A percentile compares a stretch with the other conserved stretches of the same genome.
Conservation (phyloP, 2,329 filamentous ascomycete genomes). For the Fusarium sp. region DNA sequence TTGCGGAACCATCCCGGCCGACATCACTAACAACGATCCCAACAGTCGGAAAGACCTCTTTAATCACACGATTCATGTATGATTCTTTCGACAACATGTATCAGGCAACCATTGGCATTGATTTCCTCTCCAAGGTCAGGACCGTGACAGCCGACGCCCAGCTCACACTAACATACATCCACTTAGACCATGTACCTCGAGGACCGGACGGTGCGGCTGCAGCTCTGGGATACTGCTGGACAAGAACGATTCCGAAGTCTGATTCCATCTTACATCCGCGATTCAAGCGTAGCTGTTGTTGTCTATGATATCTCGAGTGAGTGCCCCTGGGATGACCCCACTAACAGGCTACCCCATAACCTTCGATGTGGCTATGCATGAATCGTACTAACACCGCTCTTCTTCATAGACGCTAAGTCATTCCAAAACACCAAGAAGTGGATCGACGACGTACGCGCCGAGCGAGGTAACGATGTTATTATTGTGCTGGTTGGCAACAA, state of each 20-base stretch:
- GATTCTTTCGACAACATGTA: slow-evolving; percentile 99
- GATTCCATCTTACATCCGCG: slow-evolving; percentile 98
- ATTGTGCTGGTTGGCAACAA: slow-evolving; percentile 99
- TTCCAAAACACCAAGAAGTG: slow-evolving; percentile 99
- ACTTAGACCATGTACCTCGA: slow-evolving; percentile 95
- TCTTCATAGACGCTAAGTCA: slow-evolving; percentile 80
- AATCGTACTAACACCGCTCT: slow-evolving; percentile 39
- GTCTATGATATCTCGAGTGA: slow-evolving; percentile 97
- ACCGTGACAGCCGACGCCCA: slow-evolving; percentile 16
- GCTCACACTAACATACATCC: slow-evolving; percentile 36
- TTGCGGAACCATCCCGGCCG: slow-evolving; percentile 31
- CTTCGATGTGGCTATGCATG: slow-evolving; percentile 24
- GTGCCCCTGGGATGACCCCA: slow-evolving; percentile 41
- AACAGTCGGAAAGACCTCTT: slow-evolving; percentile 95
- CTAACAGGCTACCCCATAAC: slow-evolving; percentile 18
- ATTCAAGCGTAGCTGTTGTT: slow-evolving; percentile 97
- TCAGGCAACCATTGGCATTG: slow-evolving; percentile 98
- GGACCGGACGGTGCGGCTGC: slow-evolving; percentile 95
- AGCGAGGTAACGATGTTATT: slow-evolving; percentile 98
- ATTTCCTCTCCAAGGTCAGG: slow-evolving; percentile 94
- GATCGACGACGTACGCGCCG: slow-evolving; percentile 97
- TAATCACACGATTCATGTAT: slow-evolving; percentile 99
- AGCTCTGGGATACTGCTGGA: slow-evolving; percentile 98
- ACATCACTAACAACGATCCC: slow-evolving; percentile 45
- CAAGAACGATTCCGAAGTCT: slow-evolving; percentile 97